These are phyloP conservation scores for Phylloporus rhodoxanthus DNA, from an alignment of 768 basidiomycete genomes.

Conservation along the genomic window DNA sequence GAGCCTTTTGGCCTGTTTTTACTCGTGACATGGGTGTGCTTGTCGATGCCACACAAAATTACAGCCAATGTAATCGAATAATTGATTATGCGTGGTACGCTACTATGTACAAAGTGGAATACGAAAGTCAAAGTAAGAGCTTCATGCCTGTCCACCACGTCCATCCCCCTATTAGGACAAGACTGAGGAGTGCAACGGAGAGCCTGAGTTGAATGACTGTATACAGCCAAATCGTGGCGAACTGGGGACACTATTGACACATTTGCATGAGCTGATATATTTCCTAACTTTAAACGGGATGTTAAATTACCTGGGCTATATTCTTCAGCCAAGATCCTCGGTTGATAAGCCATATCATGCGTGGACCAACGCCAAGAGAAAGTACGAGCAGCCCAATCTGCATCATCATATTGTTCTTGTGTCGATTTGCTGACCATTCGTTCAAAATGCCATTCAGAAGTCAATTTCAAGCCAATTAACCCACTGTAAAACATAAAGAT, in stretches of 20 bases:
- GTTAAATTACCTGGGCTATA: constrained; percentile 59
- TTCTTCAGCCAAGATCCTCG: constrained; percentile 62
- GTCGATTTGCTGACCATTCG: constrained; percentile 43
- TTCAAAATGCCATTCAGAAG: constrained; percentile 1
- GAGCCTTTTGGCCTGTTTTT: neutral
- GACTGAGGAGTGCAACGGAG: constrained; percentile 51
- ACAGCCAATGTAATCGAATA: neutral
- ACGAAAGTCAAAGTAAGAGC: constrained; percentile 28
- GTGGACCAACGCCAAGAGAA: constrained; percentile 50
- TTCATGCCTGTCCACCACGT: constrained; percentile 60
- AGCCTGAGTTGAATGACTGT: constrained; percentile 66
- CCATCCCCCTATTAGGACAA: constrained; percentile 49
- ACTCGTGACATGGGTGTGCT: neutral
- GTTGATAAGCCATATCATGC: constrained; percentile 69
- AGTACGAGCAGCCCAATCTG: constrained; percentile 57
- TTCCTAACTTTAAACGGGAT: neutral
- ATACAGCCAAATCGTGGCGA: constrained; percentile 77
- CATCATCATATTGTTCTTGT: constrained; percentile 49
- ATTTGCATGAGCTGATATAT: neutral
- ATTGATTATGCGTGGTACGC: neutral
- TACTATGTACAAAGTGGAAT: neutral
- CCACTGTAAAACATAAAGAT: constrained; percentile 48
- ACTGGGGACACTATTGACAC: constrained; percentile 57
- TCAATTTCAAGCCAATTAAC: neutral
- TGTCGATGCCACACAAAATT: constrained; percentile 11